A percentile compares a stretch with the other conserved stretches of the same genome.
These are phyloP conservation scores for Scenedesmus sp. DNA, from an alignment of 163 green algal genomes.

Conservation along the genomic window DNA sequence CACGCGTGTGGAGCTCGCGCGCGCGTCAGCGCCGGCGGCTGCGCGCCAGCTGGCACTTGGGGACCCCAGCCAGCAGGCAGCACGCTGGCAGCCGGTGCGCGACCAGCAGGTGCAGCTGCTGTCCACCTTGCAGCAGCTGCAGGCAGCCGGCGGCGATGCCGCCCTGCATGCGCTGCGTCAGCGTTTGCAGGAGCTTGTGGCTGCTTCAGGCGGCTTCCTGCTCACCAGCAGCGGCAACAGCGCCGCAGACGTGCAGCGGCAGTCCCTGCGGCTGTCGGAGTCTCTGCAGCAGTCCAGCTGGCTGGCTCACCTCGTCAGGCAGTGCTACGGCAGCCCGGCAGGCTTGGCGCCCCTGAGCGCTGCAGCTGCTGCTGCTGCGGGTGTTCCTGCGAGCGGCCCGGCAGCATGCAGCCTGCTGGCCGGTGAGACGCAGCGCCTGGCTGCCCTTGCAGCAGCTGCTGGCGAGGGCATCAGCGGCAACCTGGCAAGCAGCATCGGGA, in stretches of 20 bases:
- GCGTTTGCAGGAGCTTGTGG: not conserved
- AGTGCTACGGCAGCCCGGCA: slow-evolving; percentile 23
- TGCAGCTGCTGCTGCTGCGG: slow-evolving; percentile 8
- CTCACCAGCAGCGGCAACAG: slow-evolving; percentile 31
- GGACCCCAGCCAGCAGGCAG: slow-evolving; percentile 4
- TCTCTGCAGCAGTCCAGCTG: not conserved
- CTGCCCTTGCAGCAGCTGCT: not conserved
- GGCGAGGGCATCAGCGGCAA: not conserved
- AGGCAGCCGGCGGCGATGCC: not conserved
- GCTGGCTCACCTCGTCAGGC: not conserved
- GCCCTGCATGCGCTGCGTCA: not conserved
- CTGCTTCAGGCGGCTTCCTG: not conserved
- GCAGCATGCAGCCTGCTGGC: not conserved
- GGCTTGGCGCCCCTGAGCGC: not conserved
- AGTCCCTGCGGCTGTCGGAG: not conserved
- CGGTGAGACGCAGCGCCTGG: not conserved
- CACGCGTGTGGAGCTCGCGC: slow-evolving; percentile 21
- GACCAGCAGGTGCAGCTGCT: slow-evolving; percentile 24
- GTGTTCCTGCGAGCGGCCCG: not conserved
- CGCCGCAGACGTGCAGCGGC: not conserved
- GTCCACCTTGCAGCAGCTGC: slow-evolving; percentile 6
- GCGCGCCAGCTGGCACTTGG: slow-evolving; percentile 27
- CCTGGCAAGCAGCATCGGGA: not conserved
- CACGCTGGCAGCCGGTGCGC: not conserved
- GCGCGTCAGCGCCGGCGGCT: not conserved